A percentile compares a stretch with the other conserved stretches of the same genome.
Conservation (phyloP, 2,329 filamentous ascomycete genomes). For the Clonostachys rhizophaga region DNA sequence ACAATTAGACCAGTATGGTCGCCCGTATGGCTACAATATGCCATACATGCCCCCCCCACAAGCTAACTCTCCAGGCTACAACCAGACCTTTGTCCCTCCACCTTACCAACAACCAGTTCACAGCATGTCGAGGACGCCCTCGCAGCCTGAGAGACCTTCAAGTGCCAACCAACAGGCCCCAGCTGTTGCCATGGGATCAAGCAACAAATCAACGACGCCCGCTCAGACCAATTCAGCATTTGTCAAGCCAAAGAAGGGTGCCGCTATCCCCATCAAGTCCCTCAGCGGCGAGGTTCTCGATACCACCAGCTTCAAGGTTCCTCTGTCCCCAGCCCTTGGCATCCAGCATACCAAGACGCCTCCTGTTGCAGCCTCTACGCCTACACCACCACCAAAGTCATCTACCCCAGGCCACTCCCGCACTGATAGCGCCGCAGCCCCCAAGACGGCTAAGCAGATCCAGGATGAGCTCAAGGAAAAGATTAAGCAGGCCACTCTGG, state of each 20-base stretch:
- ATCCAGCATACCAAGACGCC: constrained; percentile 58
- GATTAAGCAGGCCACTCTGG: constrained; percentile 56
- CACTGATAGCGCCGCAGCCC: constrained; percentile 61
- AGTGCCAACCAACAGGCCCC: constrained; percentile 54
- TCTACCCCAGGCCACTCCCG: constrained; percentile 65
- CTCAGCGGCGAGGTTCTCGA: constrained; percentile 74
- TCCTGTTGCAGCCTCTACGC: constrained; percentile 67
- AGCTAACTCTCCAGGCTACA: constrained; percentile 44
- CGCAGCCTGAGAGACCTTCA: constrained; percentile 65
- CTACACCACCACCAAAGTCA: constrained; percentile 76
- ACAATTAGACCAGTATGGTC: constrained; percentile 30
- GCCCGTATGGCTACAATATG: constrained; percentile 35
- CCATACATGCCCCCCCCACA: constrained; percentile 43
- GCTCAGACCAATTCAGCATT: constrained; percentile 38
- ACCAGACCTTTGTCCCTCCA: constrained; percentile 36
- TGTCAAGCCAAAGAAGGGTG: constrained; percentile 59
- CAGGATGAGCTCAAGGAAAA: constrained; percentile 78
- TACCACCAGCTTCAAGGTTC: constrained; percentile 55
- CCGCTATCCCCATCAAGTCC: constrained; percentile 80
- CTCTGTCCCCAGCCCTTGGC: constrained; percentile 50
- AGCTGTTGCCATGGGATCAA: constrained; percentile 3
- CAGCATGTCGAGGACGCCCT: constrained; percentile 79
- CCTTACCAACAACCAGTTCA: constrained; percentile 48
- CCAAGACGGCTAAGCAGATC: constrained; percentile 76
- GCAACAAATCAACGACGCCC: constrained; percentile 46